A percentile compares a stretch with the other conserved stretches of the same genome.
Evolutionary conservation across 768 basidiomycete genomes (phyloP).

Genomic region (Xerocomellus intermedius): DNA sequence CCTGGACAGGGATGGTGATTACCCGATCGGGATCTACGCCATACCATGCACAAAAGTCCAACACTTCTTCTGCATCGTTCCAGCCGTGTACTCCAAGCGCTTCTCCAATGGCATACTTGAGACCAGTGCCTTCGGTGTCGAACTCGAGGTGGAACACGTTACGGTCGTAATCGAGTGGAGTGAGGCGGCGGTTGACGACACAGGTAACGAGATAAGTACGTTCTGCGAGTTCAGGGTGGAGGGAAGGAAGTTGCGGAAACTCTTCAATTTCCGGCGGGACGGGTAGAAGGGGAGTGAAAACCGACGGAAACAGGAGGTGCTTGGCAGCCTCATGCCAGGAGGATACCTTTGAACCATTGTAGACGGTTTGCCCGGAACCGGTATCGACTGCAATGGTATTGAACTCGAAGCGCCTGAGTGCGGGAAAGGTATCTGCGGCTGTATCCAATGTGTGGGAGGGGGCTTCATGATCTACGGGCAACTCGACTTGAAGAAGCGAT

Average conservation of each 20-base stretch:
- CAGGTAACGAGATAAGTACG: slow-evolving; percentile 93
- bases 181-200: slow-evolving; percentile 90
- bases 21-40: slow-evolving; percentile 78
- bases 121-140: slow-evolving; percentile 84
- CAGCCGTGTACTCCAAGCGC: slow-evolving; percentile 97
- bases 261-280: slow-evolving; percentile 35
- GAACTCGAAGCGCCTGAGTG: slow-evolving; percentile 60
- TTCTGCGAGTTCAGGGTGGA: slow-evolving; percentile 86
- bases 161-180: slow-evolving; percentile 93
- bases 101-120: slow-evolving; percentile 95
- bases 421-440: slow-evolving; percentile 22
- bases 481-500: slow-evolving; percentile 56
- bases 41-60: slow-evolving; percentile 90
- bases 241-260: slow-evolving; percentile 58
- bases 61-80: slow-evolving; percentile 89
- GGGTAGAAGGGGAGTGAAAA: slow-evolving; percentile 57
- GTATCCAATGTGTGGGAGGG: slow-evolving; percentile 18
- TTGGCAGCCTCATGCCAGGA: slow-evolving; percentile 88
- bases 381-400: slow-evolving; percentile 75
- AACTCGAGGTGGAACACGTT: slow-evolving; percentile 99
- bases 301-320: slow-evolving; percentile 83
- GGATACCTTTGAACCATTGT: slow-evolving; percentile 57
- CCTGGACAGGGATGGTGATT: slow-evolving; percentile 72
- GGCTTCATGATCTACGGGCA: slow-evolving; percentile 29
- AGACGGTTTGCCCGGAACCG: slow-evolving; percentile 52